These are phyloP conservation scores for Fonsecaea erecta DNA, from an alignment of 2,329 filamentous ascomycete species.

Conservation along the genomic window DNA sequence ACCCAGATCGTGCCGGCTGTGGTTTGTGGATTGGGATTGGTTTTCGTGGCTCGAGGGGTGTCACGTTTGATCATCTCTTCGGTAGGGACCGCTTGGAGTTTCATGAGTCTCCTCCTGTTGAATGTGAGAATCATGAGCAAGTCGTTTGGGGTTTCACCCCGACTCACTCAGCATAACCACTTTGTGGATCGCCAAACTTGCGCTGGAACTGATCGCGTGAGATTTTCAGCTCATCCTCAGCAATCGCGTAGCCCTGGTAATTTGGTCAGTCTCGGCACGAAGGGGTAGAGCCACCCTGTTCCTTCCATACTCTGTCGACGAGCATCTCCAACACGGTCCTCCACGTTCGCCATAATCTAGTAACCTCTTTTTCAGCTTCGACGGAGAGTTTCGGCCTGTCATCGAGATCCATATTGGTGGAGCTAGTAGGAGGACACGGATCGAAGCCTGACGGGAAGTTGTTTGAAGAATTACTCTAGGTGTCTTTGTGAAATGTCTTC, in stretches of 20 bases:
- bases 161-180: constrained; percentile 35
- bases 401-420: constrained; percentile 26
- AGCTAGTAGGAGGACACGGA: background rate
- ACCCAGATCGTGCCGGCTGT: constrained; percentile 89
- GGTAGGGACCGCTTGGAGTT: constrained; percentile 84
- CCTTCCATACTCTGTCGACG: constrained; percentile 73
- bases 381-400: constrained; percentile 31
- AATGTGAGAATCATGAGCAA: background rate
- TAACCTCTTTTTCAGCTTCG: constrained; percentile 39
- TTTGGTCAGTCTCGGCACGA: constrained; percentile 18
- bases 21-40: constrained; percentile 70
- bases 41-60: constrained; percentile 70
- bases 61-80: constrained; percentile 83
- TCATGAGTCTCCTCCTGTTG: constrained; percentile 76
- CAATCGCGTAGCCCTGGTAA: constrained; percentile 84
- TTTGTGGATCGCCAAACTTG: constrained; percentile 70
- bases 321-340: constrained; percentile 95
- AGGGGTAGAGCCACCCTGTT: background rate
- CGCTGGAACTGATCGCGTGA: constrained; percentile 78
- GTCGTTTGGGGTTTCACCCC: background rate
- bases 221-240: constrained; percentile 86
- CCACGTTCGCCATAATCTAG: constrained; percentile 90
- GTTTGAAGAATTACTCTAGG: background rate
- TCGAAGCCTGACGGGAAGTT: background rate
- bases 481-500: background rate